Conservation (phyloP, 768 basidiomycete species). For the Leccinum longicurvipes region DNA sequence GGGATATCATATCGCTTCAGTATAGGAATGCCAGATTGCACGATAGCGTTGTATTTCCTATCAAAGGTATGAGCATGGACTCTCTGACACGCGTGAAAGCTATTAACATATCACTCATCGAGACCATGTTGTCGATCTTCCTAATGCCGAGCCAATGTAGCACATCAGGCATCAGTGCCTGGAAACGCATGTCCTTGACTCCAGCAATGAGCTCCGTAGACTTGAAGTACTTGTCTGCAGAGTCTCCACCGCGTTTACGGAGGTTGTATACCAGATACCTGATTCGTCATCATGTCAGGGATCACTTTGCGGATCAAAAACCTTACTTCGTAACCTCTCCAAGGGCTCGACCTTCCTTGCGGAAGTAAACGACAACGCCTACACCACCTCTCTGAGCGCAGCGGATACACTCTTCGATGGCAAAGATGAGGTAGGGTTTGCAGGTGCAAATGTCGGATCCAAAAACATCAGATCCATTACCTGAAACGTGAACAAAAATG, state of each 20-base stretch:
- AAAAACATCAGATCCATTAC: conserved; percentile 95
- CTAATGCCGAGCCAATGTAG: conserved; percentile 92
- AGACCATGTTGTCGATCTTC: conserved; percentile 87
- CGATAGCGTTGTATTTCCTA: conserved; percentile 94
- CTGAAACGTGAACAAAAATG: conserved; percentile 30
- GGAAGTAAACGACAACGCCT: conserved; percentile 91
- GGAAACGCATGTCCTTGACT: conserved; percentile 95
- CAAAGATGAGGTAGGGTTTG: conserved; percentile 89
- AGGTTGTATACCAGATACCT: conserved; percentile 95
- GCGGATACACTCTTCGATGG: conserved; percentile 90
- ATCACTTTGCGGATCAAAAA: conserved; percentile 5
- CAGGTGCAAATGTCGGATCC: conserved; percentile 92
- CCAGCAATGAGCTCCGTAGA: conserved; percentile 92
- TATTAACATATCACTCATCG: conserved; percentile 77
- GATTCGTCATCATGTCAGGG: neutral
- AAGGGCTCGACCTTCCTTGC: conserved; percentile 89
- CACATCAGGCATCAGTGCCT: conserved; percentile 93
- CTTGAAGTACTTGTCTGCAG: conserved; percentile 91
- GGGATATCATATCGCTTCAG: conserved; percentile 83
- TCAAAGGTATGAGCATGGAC: neutral
- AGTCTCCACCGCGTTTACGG: conserved; percentile 91
- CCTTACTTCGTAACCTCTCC: conserved; percentile 91
- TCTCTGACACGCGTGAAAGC: neutral
- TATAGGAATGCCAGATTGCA: conserved; percentile 84
- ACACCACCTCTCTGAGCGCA: conserved; percentile 83